A percentile compares a stretch with the other conserved stretches of the same genome.
These are phyloP conservation scores for Aspergillus pseudonomiae DNA, from an alignment of 2,329 filamentous ascomycete species.

Conservation along the genomic window DNA sequence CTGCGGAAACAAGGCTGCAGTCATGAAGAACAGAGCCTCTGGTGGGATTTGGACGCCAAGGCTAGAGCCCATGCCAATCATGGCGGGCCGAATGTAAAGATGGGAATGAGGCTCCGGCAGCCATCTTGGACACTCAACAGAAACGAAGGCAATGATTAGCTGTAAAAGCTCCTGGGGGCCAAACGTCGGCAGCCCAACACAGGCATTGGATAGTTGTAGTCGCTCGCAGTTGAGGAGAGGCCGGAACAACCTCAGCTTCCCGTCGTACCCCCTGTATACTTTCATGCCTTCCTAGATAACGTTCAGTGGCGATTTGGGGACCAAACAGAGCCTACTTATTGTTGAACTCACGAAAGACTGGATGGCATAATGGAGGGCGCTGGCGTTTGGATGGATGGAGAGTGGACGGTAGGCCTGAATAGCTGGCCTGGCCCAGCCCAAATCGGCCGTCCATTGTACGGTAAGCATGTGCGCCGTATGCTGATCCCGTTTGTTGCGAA, in stretches of 20 bases:
- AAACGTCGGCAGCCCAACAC: slow-evolving; percentile 74
- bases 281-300: slow-evolving; percentile 83
- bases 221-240: slow-evolving; percentile 68
- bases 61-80: slow-evolving; percentile 77
- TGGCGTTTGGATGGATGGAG: slow-evolving; percentile 73
- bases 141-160: slow-evolving; percentile 64
- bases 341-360: slow-evolving; percentile 89
- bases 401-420: slow-evolving; percentile 74
- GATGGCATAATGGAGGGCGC: slow-evolving; percentile 78
- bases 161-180: slow-evolving; percentile 69
- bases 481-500: neutral
- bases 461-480: slow-evolving; percentile 84
- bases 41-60: slow-evolving; percentile 63
- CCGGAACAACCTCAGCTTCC: slow-evolving; percentile 71
- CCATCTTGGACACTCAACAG: slow-evolving; percentile 30
- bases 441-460: slow-evolving; percentile 61
- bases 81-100: slow-evolving; percentile 78
- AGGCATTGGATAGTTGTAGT: slow-evolving; percentile 54
- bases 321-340: no score
- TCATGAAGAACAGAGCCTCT: slow-evolving; percentile 2
- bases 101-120: slow-evolving; percentile 45
- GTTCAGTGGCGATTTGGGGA: no score
- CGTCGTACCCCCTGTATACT: slow-evolving; percentile 66
- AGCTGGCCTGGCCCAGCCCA: slow-evolving; percentile 70
- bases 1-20: no score